Evolutionary conservation across 2,329 filamentous ascomycete species (phyloP).

Genomic region (Penicillium glabrum): DNA sequence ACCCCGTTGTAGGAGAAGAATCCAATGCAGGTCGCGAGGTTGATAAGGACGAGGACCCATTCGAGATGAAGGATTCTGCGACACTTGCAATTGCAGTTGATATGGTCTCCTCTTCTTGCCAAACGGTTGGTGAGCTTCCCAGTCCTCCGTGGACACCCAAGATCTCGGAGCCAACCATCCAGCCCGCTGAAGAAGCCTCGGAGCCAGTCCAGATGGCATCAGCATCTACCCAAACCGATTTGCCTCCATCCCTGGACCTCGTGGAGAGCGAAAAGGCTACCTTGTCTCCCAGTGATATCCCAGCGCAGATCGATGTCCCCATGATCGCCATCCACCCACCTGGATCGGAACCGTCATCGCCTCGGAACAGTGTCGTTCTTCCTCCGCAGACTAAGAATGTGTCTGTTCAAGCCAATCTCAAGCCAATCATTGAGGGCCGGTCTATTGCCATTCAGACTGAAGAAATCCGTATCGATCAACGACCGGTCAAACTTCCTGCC

Average conservation of each 20-base stretch:
- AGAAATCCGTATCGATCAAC: constrained; percentile 79
- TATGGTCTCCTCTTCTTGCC: constrained; percentile 45
- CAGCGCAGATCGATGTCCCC: constrained; percentile 60
- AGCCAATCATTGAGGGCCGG: constrained; percentile 46
- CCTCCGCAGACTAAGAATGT: constrained; percentile 79
- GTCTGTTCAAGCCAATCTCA: constrained; percentile 72
- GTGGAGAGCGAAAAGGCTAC: constrained; percentile 13
- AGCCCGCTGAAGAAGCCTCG: constrained; percentile 4
- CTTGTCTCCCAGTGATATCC: constrained; percentile 12
- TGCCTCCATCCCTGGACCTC: constrained; percentile 10
- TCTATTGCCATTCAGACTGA: constrained; percentile 79
- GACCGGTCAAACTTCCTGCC: constrained; percentile 70
- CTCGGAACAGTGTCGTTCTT: constrained; percentile 70
- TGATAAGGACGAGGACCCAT: neutral
- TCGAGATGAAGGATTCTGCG: constrained; percentile 26
- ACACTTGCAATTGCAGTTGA: constrained; percentile 33
- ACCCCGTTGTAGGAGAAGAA: constrained; percentile 18
- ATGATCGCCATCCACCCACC: constrained; percentile 92
- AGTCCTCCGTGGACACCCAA: constrained; percentile 38
- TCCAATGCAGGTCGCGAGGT: neutral
- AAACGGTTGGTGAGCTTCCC: constrained; percentile 42
- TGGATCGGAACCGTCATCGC: constrained; percentile 76
- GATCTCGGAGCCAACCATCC: constrained; percentile 20
- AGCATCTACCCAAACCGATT: constrained; percentile 37
- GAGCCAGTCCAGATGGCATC: constrained; percentile 26